Evolutionary conservation across 106 monocot species (phyloP), one percentile per base, ranked within the genome.

Genomic region (Phalaenopsis equestris): DNA sequence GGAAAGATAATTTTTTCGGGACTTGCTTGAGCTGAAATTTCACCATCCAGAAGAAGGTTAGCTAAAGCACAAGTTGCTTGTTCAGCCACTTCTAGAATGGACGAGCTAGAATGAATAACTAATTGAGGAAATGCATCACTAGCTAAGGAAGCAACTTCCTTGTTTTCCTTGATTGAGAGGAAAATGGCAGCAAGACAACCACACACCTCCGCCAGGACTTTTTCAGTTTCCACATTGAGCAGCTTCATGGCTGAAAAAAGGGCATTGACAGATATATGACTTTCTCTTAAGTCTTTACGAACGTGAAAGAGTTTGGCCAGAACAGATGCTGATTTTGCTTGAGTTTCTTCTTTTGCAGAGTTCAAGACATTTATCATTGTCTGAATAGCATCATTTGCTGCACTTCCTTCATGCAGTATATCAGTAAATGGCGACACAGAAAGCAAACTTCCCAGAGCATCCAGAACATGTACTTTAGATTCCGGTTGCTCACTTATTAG

Each of bases 401-500:
- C 95, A 85, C 87, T 93, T 42, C 99, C 99, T 86, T 95, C 93
- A 82, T 88, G 93, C 86, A 99, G 75, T 73, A 99, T 90, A 83
- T 95, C 95, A 89, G 74, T 90, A 42, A 99, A 77, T 18, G 94
- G 93, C 61, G 91, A 90, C 39, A 93, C 91, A 76, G 88, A 86
- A 79, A 99, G 99, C 84, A 95, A 83, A 74, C 95, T 95, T 80
- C 75, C 84, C 11, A 99, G 81, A 48, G 99, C 99, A 86, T 99
- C 99, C 52, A 99, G 80, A 64, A 99, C 91, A 83, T 95, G 91
- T 42, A 93, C 86, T 84, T 99, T 99, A 14, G 95, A 95, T 76
- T 99, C 99, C 23, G 99, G 99, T 49, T 91, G 99, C 30, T 99
- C 99, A 75, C 99, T 99, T 42, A 87, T 93, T 83, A 99, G 75